Conservation (phyloP, 768 basidiomycete species). For the Naganishia vishniacii region DNA sequence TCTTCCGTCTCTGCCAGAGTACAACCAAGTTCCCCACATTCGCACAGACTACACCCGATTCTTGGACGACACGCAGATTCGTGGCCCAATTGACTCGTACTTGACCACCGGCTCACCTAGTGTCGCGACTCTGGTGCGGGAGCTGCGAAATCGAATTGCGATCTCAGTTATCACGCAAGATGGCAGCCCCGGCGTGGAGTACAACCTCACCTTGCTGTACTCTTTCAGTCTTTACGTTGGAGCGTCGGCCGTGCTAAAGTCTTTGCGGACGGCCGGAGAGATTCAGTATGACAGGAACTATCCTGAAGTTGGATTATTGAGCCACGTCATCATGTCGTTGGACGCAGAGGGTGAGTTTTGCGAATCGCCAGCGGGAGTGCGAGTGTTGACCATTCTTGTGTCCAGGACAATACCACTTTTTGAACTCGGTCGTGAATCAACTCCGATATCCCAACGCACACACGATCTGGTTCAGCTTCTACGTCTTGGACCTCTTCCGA, state of each 20-base stretch:
- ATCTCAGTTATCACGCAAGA: conserved; percentile 50
- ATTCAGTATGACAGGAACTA: conserved; percentile 74
- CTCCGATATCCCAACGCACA: conserved; percentile 97
- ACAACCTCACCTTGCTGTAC: conserved; percentile 86
- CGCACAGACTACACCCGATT: conserved; percentile 82
- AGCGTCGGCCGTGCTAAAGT: conserved; percentile 83
- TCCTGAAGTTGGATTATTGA: conserved; percentile 76
- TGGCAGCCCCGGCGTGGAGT: conserved; percentile 55
- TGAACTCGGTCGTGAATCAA: conserved; percentile 88
- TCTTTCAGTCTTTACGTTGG: conserved; percentile 93
- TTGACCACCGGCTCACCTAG: conserved; percentile 55
- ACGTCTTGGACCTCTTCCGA: conserved; percentile 77
- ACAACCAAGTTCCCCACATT: conserved; percentile 85
- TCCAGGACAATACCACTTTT: conserved; percentile 85
- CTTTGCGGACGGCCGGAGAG: conserved; percentile 75
- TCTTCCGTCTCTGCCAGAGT: conserved; percentile 76
- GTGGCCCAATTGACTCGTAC: conserved; percentile 73
- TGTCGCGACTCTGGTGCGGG: conserved; percentile 61
- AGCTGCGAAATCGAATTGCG: conserved; percentile 69
- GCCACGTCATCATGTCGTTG: conserved; percentile 73
- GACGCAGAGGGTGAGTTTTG: conserved; percentile 75
- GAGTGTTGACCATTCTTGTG: background rate
- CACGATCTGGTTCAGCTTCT: conserved; percentile 93
- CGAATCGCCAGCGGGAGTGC: background rate
- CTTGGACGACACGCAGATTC: conserved; percentile 73